Base-by-base conservation (phyloP, 305 asterid species). In the Solanum hybrid region DNA sequence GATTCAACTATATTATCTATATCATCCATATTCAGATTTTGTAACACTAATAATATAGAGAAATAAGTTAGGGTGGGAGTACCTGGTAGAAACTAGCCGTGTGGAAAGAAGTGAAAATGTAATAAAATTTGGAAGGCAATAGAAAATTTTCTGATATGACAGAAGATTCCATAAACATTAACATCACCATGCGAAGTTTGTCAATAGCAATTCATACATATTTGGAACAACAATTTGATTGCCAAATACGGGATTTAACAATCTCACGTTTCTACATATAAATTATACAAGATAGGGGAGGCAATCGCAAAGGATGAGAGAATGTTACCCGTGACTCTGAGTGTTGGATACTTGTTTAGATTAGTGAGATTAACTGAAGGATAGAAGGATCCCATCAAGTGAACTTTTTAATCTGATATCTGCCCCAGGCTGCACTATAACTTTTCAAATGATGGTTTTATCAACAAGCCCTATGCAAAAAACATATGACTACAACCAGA, bases 361-460 rank as follows among this genome's bases (percentile, higher is more conserved):
- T 51, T 51, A 0, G 22, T 22, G 22, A 51, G 64, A 51, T 51
- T 51, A 3, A 51, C 22, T 51, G 64, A 51, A 51, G 64, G 22
- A 8, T 51, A 51, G 64, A 51, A 46, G 4, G 64, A 51, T 51
- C 64, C 64, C 8, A 51, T 51, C 64, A 51, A 51, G 64, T 51
- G 64, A 51, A 51, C 64, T 14, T 16, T 51, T 14, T 51, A 51
- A 16, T 51, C 9, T 51, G 8, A 51, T 14, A 51, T 51, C 22
- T 51, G 64, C 64, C 64, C 22, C 2, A 51, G 22, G 64, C 57
- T 93, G 96, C 90, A 95, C 97, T 87, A 93, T 16, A 91, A 96
- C 93, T 90, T 96, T 91, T 94, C 98, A 51, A 96, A 96, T 13
- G 95, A 90, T 6, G 99, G 98, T 92, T 96, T 96, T 82, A 96